Evolutionary conservation across 768 basidiomycete genomes (phyloP).

Genomic region (Tricholoma flavovirens): DNA sequence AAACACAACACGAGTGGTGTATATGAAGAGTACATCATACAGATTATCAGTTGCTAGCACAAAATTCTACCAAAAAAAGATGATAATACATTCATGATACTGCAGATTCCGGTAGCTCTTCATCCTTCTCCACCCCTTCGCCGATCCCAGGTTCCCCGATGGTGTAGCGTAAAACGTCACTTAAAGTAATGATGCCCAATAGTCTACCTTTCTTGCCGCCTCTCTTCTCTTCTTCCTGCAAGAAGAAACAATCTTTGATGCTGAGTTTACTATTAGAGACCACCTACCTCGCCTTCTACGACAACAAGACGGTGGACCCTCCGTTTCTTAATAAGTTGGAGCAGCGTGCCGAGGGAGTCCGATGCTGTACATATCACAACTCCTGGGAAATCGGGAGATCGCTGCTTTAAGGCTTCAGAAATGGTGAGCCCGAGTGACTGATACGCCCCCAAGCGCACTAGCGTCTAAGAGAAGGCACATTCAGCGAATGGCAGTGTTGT

Average conservation of each 20-base stretch:
- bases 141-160: constrained; percentile 59
- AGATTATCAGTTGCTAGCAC: neutral
- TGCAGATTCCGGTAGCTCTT: constrained; percentile 8
- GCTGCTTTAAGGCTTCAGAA: constrained; percentile 84
- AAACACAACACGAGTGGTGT: too few relatives aligned
- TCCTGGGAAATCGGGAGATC: constrained; percentile 92
- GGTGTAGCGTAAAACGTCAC: constrained; percentile 82
- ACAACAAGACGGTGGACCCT: constrained; percentile 94
- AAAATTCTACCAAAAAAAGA: neutral
- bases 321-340: constrained; percentile 88
- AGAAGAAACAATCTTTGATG: neutral
- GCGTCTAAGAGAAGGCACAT: constrained; percentile 50
- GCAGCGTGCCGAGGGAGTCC: constrained; percentile 85
- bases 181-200: constrained; percentile 82
- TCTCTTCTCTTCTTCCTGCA: constrained; percentile 70
- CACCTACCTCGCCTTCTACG: constrained; percentile 80
- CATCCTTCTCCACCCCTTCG: constrained; percentile 33
- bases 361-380: constrained; percentile 93
- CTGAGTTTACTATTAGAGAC: neutral
- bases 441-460: constrained; percentile 91
- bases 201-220: constrained; percentile 82
- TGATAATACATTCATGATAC: neutral
- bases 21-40: too few relatives aligned
- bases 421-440: constrained; percentile 95
- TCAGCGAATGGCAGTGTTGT: neutral